Conservation (phyloP, 2,329 filamentous ascomycete genomes). For the Bipolaris cookei region DNA sequence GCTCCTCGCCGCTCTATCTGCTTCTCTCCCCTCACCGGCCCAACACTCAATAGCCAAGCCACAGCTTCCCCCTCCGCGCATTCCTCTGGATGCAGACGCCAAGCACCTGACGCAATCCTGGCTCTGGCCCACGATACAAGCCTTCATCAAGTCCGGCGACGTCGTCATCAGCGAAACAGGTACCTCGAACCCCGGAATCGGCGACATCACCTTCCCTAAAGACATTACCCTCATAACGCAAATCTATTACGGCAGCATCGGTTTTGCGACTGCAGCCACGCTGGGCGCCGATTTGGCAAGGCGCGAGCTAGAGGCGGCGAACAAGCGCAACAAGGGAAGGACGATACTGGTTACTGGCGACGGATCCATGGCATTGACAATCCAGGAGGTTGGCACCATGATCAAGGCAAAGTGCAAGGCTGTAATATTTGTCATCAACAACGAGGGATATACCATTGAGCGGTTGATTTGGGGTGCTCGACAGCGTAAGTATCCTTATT, state of each 20-base stretch:
- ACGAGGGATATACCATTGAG: constrained; percentile 57
- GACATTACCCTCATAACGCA: constrained; percentile 46
- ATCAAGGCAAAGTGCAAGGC: constrained; percentile 52
- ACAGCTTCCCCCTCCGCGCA: constrained; percentile 34
- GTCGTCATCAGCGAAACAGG: constrained; percentile 53
- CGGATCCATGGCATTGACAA: constrained; percentile 70
- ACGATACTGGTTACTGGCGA: constrained; percentile 67
- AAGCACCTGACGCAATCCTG: constrained; percentile 52
- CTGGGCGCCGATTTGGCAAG: constrained; percentile 57
- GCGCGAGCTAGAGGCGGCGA: constrained; percentile 49
- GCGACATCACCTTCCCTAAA: constrained; percentile 41
- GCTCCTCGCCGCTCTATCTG: constrained; percentile 41
- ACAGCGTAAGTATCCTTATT: constrained; percentile 31
- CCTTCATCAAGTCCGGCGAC: constrained; percentile 48
- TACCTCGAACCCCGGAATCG: constrained; percentile 50
- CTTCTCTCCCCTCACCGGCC: constrained; percentile 29
- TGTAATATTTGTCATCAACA: constrained; percentile 55
- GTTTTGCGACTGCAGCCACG: constrained; percentile 52
- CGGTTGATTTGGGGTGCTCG: constrained; percentile 54
- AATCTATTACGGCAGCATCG: constrained; percentile 55
- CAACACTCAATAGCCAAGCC: constrained; percentile 36
- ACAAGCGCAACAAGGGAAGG: constrained; percentile 29
- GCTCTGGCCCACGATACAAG: constrained; percentile 52
- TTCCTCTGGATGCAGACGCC: constrained; percentile 41
- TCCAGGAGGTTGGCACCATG: constrained; percentile 70